phyloP scores from a whole-genome alignment of 2,329 filamentous ascomycete genomes.

The Thielaviopsis populi region DNA sequence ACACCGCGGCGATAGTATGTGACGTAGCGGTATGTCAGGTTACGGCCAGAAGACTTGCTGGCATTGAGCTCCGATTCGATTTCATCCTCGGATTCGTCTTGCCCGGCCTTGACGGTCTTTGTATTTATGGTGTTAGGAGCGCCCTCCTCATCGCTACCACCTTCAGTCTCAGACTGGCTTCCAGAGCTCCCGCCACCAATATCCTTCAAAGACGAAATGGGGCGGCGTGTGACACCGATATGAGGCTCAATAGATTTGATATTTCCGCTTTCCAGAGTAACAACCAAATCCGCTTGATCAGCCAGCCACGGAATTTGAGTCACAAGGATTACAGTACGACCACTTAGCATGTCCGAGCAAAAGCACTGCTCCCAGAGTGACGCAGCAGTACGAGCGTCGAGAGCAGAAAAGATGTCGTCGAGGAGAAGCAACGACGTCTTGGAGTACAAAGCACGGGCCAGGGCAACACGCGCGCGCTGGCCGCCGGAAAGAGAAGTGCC shows the following conservation, averaged over 20 bases:
- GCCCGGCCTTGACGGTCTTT: background rate
- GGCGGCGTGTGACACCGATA: slow-evolving; percentile 30
- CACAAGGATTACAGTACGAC: slow-evolving; percentile 41
- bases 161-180: slow-evolving; percentile 4
- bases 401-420: slow-evolving; percentile 44
- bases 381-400: slow-evolving; percentile 43
- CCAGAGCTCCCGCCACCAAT: slow-evolving; percentile 21
- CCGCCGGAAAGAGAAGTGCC: slow-evolving; percentile 41
- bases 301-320: slow-evolving; percentile 41
- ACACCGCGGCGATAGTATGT: slow-evolving; percentile 22
- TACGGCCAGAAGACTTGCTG: slow-evolving; percentile 14
- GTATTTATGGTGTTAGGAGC: background rate
- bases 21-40: slow-evolving; percentile 28
- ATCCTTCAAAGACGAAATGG: slow-evolving; percentile 21
- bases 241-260: slow-evolving; percentile 30
- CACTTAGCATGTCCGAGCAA: slow-evolving; percentile 38
- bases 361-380: slow-evolving; percentile 43
- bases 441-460: slow-evolving; percentile 44
- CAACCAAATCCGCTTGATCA: slow-evolving; percentile 33
- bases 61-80: slow-evolving; percentile 17
- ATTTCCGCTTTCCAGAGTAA: slow-evolving; percentile 33
- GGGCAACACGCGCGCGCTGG: slow-evolving; percentile 40
- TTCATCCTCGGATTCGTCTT: slow-evolving; percentile 10
- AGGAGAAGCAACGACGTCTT: slow-evolving; percentile 39
- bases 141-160: background rate